Percentiles rank a stretch among this genome's conserved stretches.
These are phyloP conservation scores for Lentinula guzmanii DNA, from an alignment of 768 basidiomycete genomes.

Conservation along the genomic window DNA sequence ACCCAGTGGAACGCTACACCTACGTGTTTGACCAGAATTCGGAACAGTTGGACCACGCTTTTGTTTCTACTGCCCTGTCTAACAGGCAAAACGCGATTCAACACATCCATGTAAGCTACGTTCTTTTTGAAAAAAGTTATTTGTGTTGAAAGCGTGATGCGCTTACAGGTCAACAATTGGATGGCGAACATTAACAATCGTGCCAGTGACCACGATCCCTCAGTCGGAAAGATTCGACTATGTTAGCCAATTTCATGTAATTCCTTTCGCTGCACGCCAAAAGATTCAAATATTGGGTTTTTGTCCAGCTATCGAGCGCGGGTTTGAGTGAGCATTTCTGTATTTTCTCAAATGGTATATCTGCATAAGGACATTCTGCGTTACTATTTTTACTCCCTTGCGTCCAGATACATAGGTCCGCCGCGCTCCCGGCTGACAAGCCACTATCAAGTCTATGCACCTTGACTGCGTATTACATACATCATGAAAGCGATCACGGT, in stretches of 20 bases:
- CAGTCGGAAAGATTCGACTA: conserved; percentile 42
- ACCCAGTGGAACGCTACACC: conserved; percentile 48
- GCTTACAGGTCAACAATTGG: conserved; percentile 42
- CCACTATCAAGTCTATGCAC: too few relatives aligned
- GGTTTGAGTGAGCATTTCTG: not conserved
- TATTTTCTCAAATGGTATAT: too few relatives aligned
- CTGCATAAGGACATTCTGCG: too few relatives aligned
- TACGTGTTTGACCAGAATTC: conserved; percentile 57
- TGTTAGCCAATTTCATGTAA: conserved; percentile 24
- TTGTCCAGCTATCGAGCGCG: too few relatives aligned
- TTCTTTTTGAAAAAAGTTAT: too few relatives aligned
- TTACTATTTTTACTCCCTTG: too few relatives aligned
- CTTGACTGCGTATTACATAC: not conserved
- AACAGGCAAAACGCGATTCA: conserved; percentile 39
- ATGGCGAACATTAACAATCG: conserved; percentile 31
- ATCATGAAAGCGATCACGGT: not conserved
- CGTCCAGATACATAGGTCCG: too few relatives aligned
- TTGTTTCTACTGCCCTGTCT: conserved; percentile 41
- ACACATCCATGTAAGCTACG: conserved; percentile 42
- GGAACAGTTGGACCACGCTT: conserved; percentile 55
- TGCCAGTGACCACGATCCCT: conserved; percentile 59
- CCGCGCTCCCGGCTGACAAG: too few relatives aligned
- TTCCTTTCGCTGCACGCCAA: too few relatives aligned
- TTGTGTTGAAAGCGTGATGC: not conserved
- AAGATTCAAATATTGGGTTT: too few relatives aligned